Evolutionary conservation across 2,329 filamentous ascomycete species (phyloP).

Genomic region (Pyrenophora graminea): DNA sequence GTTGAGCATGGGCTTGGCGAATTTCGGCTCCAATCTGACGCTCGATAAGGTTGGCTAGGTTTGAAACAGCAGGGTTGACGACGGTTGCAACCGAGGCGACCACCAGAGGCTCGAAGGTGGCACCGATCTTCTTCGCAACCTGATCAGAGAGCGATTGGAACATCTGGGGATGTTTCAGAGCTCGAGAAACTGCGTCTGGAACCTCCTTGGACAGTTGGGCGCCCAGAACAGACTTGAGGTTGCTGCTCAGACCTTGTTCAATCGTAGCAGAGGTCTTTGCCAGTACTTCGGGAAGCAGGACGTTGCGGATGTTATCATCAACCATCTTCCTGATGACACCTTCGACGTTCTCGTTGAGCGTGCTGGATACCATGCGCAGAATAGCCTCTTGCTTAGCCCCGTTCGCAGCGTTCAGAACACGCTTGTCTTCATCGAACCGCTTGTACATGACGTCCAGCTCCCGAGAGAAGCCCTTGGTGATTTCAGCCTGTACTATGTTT

Average conservation of each 20-base stretch:
- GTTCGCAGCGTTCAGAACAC: constrained; percentile 64
- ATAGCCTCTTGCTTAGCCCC: constrained; percentile 71
- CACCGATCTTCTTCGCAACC: constrained; percentile 67
- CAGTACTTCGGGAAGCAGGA: constrained; percentile 75
- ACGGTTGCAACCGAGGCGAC: constrained; percentile 60
- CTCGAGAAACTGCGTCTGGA: constrained; percentile 67
- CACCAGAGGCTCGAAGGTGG: constrained; percentile 70
- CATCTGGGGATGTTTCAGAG: constrained; percentile 74
- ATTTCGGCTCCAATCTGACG: constrained; percentile 59
- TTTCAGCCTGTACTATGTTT: constrained; percentile 53
- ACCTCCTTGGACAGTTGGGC: constrained; percentile 73
- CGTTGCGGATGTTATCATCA: constrained; percentile 71
- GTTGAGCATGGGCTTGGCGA: constrained; percentile 56
- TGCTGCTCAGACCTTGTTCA: constrained; percentile 70
- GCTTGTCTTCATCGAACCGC: constrained; percentile 71
- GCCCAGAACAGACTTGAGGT: constrained; percentile 69
- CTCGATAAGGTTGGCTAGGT: constrained; percentile 70
- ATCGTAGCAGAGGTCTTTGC: constrained; percentile 70
- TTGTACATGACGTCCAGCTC: constrained; percentile 62
- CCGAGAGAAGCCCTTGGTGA: constrained; percentile 50
- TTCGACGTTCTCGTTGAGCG: constrained; percentile 72
- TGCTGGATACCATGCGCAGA: constrained; percentile 69
- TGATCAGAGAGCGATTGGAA: constrained; percentile 73
- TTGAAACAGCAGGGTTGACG: constrained; percentile 68
- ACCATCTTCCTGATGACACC: constrained; percentile 79